Percentiles rank a stretch among this genome's conserved stretches.
These are phyloP conservation scores for Isabelozyma heimii DNA, from an alignment of 805 yeast genomes.

Conservation along the genomic window DNA sequence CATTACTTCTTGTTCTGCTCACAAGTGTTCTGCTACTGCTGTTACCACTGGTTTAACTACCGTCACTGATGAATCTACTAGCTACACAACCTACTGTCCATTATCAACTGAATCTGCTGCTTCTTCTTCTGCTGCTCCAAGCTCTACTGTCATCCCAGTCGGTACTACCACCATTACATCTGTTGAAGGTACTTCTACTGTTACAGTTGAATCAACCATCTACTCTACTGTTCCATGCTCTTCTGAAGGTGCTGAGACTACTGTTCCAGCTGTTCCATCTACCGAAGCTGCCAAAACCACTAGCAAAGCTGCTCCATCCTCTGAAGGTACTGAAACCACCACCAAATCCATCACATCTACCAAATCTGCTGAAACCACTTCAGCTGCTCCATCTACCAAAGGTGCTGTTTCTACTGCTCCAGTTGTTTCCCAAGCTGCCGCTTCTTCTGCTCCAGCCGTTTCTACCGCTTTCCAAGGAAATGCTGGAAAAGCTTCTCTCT, in stretches of 20 bases:
- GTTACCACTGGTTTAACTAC: slow-evolving; percentile 2
- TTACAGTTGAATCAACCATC: slow-evolving; percentile 1
- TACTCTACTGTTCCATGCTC: slow-evolving; percentile 2
- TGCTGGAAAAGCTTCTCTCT: not conserved
- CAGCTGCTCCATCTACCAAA: slow-evolving; percentile 1
- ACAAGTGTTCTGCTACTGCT: slow-evolving; percentile 17
- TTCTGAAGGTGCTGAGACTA: not conserved
- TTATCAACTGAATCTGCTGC: slow-evolving; percentile 1
- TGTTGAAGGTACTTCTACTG: slow-evolving; percentile 1
- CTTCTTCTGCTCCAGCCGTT: not conserved
- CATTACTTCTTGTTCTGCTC: slow-evolving; percentile 32
- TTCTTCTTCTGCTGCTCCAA: not conserved
- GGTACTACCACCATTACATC: not conserved
- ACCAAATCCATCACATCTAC: slow-evolving; percentile 1
- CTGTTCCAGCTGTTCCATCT: slow-evolving; percentile 6
- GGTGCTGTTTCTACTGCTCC: slow-evolving; percentile 2
- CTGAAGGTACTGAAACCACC: slow-evolving; percentile 6
- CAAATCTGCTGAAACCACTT: slow-evolving; percentile 1
- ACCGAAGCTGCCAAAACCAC: slow-evolving; percentile 5
- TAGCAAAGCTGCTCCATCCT: slow-evolving; percentile 6
- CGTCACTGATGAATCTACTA: slow-evolving; percentile 9
- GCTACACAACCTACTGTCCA: slow-evolving; percentile 22
- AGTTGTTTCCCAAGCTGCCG: slow-evolving; percentile 2
- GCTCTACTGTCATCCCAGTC: not conserved
- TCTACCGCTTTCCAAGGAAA: not conserved